Evolutionary conservation across 495 filamentous ascomycete species (phyloP), one percentile per base, ranked within the genome.

Genomic region (Thermothielavioides terrestris): DNA sequence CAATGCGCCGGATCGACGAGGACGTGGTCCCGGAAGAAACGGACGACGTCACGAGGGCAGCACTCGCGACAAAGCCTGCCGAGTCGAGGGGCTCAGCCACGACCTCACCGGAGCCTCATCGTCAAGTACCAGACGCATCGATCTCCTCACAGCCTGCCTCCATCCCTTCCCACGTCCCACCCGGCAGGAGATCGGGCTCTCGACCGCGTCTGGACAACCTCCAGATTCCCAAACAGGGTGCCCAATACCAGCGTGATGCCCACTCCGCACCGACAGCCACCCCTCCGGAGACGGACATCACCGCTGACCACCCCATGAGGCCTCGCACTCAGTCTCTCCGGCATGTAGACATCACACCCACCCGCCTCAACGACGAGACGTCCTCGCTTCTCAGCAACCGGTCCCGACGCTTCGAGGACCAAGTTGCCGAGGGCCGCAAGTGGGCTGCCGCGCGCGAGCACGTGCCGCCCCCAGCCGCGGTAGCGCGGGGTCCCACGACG

Each of bases 1-100:
- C 34, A 0, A 60, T 60, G 57, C 31, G 42, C 3, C 44, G 57
- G 30, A 60, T 60, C 42, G 57, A 56, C 35, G 57, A 60, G 30
- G 22, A 56, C 30, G 38, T 43, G 4, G 27, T 11, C 10, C 15
- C 30, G 8, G 47, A 42, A 5, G 42, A 44, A 4, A 42, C 4
- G 12, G 9, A 43, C 4, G 38, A 9, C 18, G 23, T 8, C 21
- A 37, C 20, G 2, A 11, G 26, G n/a, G 38, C 22, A 6, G 20
- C 23, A 26, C 39, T 12, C 18, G 42, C 30, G n/a, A 30, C 18
- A 15, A 17, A 21, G 11, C 14, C 42, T 7, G 10, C 35, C 12
- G 31, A 28, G 3, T 26, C 37, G 25, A 31, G 12, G 14, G 37
- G 40, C 17, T 50, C 48, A 6, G 20, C 21, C 4, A 28, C 38